A percentile compares a stretch with the other conserved stretches of the same genome.
Conservation (phyloP, 805 yeast genomes). For the Candida maltosa region DNA sequence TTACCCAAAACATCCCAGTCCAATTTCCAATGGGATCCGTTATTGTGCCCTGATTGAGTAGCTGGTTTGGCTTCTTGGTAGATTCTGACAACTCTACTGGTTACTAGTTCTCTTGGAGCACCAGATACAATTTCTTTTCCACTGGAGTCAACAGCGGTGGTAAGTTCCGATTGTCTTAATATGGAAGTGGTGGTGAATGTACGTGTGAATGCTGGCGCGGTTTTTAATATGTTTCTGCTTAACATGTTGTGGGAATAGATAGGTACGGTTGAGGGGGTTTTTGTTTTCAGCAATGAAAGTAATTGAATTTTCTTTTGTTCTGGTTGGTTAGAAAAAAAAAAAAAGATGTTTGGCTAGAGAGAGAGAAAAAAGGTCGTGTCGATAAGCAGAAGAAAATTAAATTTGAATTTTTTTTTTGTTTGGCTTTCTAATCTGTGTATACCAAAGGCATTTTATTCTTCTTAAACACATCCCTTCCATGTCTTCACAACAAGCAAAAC, state of each 20-base stretch:
- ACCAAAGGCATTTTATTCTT: neutral
- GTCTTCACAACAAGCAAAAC: constrained; percentile 18
- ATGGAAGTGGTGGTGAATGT: constrained; percentile 17
- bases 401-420: neutral
- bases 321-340: constrained; percentile 5
- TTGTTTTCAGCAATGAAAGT: neutral
- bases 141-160: constrained; percentile 12
- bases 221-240: constrained; percentile 6
- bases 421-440: neutral
- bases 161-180: constrained; percentile 12
- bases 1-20: constrained; percentile 81
- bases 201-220: constrained; percentile 15
- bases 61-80: constrained; percentile 77
- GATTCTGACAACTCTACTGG: constrained; percentile 69
- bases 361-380: no score
- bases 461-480: constrained; percentile 1
- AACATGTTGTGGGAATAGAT: constrained; percentile 3
- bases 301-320: constrained; percentile 5
- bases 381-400: neutral
- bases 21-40: constrained; percentile 61
- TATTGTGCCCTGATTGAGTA: constrained; percentile 67
- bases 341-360: neutral
- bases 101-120: constrained; percentile 65
- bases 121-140: constrained; percentile 68
- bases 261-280: neutral